Evolutionary conservation across 2,329 filamentous ascomycete species (phyloP), one percentile per base, ranked within the genome.

Genomic region (Nannizziopsis arthrosporioides): DNA sequence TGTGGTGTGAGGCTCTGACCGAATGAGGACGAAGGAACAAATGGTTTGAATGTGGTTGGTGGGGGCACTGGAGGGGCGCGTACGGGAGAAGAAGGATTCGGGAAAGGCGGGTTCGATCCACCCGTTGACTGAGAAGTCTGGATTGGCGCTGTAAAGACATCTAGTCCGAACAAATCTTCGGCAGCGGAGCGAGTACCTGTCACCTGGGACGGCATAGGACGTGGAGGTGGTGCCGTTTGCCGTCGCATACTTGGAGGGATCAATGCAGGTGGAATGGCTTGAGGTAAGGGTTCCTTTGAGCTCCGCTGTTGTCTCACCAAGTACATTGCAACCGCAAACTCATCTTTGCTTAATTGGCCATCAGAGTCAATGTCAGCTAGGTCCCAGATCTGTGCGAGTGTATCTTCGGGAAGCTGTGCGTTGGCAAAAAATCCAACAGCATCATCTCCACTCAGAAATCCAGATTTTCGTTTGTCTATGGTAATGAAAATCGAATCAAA

Each of bases 311-410:
- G 85, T 52, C 89, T 80, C 58, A 98, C 95, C 44, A 98, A 74
- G 62, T 93, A 93, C 89, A 98, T 95, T 46, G 92, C 90, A 41
- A 98, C 88, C 0, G 92, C 88, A 62, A 98, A 98, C 58, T 94
- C 89, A 56, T 98, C 92, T 57, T 79, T 80, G 41, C 77, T 88
- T 49, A 98, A 72, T 49, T 84, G 82, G 9, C 92, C 92, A 56
- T 89, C 84, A 6, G 87, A 92, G 60, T 86, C 87, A 66, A 95
- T 87, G 66, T 98, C 92, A 11, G 92, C 84, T 27, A 98, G 77
- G 63, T 98, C 92, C 92, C 92, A 98, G 54, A 98, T 94, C 58
- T 93, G 85, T 27, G 92, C 92, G 46, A 98, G 73, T 8, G 79
- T 80, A 59, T 95, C 90, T 62, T 96, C 90, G 0, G 86, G 79